Evolutionary conservation across 1,284 basidiomycete genomes (phyloP).

Genomic region (Apiotrichum sp.): DNA sequence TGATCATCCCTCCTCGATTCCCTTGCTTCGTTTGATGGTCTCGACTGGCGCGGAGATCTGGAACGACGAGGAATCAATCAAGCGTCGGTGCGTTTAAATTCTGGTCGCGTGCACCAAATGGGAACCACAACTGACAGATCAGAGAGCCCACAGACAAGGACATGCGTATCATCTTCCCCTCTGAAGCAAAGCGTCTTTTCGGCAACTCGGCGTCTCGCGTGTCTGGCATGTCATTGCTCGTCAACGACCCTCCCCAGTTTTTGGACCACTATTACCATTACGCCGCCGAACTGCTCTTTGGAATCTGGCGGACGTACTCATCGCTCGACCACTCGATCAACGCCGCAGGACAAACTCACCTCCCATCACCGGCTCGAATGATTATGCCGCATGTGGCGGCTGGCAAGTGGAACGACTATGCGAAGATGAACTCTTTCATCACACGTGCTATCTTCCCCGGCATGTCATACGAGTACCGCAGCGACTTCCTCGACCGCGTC

Average conservation of each 20-base stretch:
- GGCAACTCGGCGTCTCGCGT: conserved; percentile 50
- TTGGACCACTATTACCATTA: conserved; percentile 54
- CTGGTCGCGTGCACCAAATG: not conserved
- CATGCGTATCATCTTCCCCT: conserved; percentile 65
- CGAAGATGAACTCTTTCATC: conserved; percentile 61
- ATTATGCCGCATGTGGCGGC: conserved; percentile 67
- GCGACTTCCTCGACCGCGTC: conserved; percentile 54
- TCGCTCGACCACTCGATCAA: conserved; percentile 66
- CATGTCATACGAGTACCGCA: conserved; percentile 55
- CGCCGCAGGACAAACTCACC: conserved; percentile 54
- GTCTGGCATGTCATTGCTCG: conserved; percentile 49
- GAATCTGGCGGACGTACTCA: conserved; percentile 80
- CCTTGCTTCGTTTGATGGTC: conserved; percentile 46
- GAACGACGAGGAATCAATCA: conserved; percentile 48
- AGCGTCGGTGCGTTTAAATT: not conserved
- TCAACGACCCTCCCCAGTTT: conserved; percentile 82
- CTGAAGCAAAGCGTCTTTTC: conserved; percentile 63
- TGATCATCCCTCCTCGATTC: conserved; percentile 44
- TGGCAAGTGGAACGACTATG: conserved; percentile 78
- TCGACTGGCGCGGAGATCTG: conserved; percentile 48
- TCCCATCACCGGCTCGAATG: conserved; percentile 66
- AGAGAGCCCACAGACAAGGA: conserved; percentile 64
- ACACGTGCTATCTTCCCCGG: conserved; percentile 69
- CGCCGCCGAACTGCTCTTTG: conserved; percentile 80
- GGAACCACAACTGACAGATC: conserved; percentile 3